These are phyloP conservation scores for Lojkania enalia DNA, from an alignment of 2,329 filamentous ascomycete species.

Conservation along the genomic window DNA sequence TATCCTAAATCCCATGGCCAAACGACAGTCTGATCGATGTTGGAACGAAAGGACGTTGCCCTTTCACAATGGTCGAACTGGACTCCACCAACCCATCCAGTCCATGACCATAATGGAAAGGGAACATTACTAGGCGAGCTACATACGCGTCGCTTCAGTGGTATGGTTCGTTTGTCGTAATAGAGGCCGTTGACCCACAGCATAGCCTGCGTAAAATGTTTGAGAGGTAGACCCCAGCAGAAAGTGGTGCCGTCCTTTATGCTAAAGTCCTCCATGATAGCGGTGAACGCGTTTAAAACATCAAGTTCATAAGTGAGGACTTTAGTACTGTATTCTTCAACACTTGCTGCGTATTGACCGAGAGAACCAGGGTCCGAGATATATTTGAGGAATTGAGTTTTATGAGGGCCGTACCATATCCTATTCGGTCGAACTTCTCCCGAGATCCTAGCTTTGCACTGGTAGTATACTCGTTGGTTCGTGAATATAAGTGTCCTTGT, in stretches of 20 bases:
- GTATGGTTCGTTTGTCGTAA: neutral
- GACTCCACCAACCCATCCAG: neutral
- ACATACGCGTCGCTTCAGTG: neutral
- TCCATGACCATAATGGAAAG: neutral
- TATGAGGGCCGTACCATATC: neutral
- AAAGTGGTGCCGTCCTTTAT: neutral
- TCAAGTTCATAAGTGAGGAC: neutral
- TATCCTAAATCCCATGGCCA: too few species aligned
- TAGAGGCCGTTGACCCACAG: neutral
- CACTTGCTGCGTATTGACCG: neutral
- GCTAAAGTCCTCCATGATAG: neutral
- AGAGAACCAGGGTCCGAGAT: neutral
- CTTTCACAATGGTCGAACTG: too few species aligned
- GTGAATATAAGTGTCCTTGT: neutral
- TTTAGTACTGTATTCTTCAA: neutral
- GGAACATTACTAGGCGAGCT: neutral
- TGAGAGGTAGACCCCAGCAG: neutral
- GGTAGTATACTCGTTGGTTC: neutral
- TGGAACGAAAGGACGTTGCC: too few species aligned
- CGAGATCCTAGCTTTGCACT: neutral
- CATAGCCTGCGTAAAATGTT: neutral
- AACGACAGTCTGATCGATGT: too few species aligned
- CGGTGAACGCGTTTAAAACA: neutral
- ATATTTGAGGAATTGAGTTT: neutral
- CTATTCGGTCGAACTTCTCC: neutral